Evolutionary conservation across 2,329 filamentous ascomycete species (phyloP).

Genomic region (Diaporthe vexans): DNA sequence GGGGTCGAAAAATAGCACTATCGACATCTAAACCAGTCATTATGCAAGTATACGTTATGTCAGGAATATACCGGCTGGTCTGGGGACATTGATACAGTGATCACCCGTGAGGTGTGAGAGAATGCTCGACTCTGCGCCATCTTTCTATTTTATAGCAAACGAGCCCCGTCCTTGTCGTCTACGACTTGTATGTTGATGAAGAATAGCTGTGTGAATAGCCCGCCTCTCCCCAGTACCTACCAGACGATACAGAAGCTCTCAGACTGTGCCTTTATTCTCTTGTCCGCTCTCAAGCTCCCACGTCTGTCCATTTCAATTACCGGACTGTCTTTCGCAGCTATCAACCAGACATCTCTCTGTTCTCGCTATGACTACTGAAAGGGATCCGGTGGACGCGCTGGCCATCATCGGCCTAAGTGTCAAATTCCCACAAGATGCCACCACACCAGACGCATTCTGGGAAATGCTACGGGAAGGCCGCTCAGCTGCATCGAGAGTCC

Average conservation of each 20-base stretch:
- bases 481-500: slow-evolving; percentile 17
- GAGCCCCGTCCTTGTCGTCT: not conserved
- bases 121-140: not conserved
- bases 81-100: not conserved
- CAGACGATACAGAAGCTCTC: not conserved
- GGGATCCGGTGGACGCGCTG: not conserved
- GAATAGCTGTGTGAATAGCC: not conserved
- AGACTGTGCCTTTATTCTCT: not conserved
- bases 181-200: not conserved
- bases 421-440: slow-evolving; percentile 33
- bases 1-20: not conserved
- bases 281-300: too few species aligned
- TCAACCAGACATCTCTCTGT: not conserved
- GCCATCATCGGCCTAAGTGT: slow-evolving; percentile 28
- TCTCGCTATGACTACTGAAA: not conserved
- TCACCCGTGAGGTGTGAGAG: not conserved
- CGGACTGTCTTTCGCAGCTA: not conserved
- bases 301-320: not conserved
- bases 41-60: not conserved
- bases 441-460: slow-evolving; percentile 22
- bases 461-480: slow-evolving; percentile 21
- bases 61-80: not conserved
- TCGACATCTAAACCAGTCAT: not conserved
- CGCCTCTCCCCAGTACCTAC: not conserved
- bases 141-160: not conserved